A percentile compares a stretch with the other conserved stretches of the same genome.
phyloP scores from a whole-genome alignment of 1,284 basidiomycete genomes.

The Testicularia cyperi region DNA sequence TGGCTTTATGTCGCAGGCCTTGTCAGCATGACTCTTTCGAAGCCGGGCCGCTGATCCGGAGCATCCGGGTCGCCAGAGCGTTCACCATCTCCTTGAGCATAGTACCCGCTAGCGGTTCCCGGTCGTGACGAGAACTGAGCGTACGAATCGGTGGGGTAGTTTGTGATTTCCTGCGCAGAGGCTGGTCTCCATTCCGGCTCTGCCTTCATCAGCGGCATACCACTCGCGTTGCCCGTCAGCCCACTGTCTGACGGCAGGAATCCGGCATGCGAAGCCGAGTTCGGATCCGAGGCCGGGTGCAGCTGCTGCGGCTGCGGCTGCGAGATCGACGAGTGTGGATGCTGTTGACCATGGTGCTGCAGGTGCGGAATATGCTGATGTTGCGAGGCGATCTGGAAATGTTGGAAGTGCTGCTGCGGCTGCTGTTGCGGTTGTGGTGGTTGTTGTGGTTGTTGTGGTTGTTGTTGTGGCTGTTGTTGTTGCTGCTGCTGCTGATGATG shows the following conservation, averaged over 20 bases:
- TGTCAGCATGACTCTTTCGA: constrained; percentile 33
- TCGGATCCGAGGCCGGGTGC: too few relatives aligned
- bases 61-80: background rate
- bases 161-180: background rate
- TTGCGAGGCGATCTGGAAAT: background rate
- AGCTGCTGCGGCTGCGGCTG: too few relatives aligned
- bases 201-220: too few relatives aligned
- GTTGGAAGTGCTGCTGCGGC: constrained; percentile 1
- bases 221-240: too few relatives aligned
- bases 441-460: background rate
- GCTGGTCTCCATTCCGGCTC: constrained; percentile 11
- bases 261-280: too few relatives aligned
- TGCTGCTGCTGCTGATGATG: background rate
- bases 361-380: too few relatives aligned
- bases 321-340: too few relatives aligned
- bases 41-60: background rate
- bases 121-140: constrained; percentile 15
- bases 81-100: background rate
- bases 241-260: too few relatives aligned
- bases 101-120: too few relatives aligned
- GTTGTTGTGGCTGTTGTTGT: background rate
- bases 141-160: background rate
- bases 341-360: too few relatives aligned
- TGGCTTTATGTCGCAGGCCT: constrained; percentile 11
- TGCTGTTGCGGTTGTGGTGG: constrained; percentile 5